phyloP scores from a whole-genome alignment of 2,329 filamentous ascomycete genomes.

The Pyrenophora seminiperda region DNA sequence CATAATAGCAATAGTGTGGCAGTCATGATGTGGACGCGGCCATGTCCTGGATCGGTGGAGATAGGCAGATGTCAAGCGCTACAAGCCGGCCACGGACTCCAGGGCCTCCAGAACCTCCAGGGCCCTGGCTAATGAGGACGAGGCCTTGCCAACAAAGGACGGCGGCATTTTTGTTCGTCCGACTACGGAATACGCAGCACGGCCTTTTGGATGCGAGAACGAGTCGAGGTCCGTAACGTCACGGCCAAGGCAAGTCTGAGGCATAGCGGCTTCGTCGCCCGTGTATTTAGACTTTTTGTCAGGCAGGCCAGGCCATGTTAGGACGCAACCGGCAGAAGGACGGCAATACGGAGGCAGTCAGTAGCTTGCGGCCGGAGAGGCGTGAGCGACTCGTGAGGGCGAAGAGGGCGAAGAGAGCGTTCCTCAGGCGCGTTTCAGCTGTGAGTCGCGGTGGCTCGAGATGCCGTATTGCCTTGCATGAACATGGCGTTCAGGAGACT shows the following conservation, averaged over 20 bases:
- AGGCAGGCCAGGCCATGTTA: neutral
- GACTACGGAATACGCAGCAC: too few species aligned
- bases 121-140: constrained; percentile 8
- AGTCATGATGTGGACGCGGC: neutral
- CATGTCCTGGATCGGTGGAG: constrained; percentile 3
- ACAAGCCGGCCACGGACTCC: neutral
- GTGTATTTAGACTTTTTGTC: too few species aligned
- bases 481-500: constrained; percentile 12
- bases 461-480: constrained; percentile 13
- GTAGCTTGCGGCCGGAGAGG: neutral
- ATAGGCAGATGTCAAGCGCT: constrained; percentile 6
- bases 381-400: too few species aligned
- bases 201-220: too few species aligned
- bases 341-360: neutral
- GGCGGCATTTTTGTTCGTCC: neutral
- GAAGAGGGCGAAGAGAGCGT: too few species aligned
- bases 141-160: neutral
- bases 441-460: constrained; percentile 6
- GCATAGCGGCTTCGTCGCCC: neutral
- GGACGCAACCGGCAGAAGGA: neutral
- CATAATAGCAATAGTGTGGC: constrained; percentile 8
- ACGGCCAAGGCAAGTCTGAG: neutral
- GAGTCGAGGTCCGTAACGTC: too few species aligned
- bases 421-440: constrained; percentile 10
- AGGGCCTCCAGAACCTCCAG: too few species aligned